phyloP scores from a whole-genome alignment of 2,329 filamentous ascomycete genomes.

The Gaeumannomyces tritici region DNA sequence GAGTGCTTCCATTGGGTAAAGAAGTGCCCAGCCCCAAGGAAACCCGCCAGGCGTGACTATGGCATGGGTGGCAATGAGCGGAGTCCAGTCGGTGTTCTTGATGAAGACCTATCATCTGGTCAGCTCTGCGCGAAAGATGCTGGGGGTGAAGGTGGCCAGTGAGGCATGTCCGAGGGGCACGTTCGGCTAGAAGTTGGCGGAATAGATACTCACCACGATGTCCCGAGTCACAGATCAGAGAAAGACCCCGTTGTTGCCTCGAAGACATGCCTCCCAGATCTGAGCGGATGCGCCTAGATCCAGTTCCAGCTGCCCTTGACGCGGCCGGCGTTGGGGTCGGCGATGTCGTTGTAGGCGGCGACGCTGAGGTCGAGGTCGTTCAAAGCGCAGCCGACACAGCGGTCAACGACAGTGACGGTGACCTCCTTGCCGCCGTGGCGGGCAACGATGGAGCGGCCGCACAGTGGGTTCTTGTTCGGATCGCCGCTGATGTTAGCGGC shows the following conservation, averaged over 20 bases:
- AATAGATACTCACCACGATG: background rate
- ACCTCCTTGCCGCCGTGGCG: slow-evolving; percentile 19
- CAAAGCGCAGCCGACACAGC: slow-evolving; percentile 42
- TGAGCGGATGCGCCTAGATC: slow-evolving; percentile 9
- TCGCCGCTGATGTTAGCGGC: background rate
- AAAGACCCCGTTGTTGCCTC: background rate
- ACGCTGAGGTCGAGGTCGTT: slow-evolving; percentile 40
- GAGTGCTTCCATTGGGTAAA: no score
- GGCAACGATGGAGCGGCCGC: slow-evolving; percentile 52
- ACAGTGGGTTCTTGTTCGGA: slow-evolving; percentile 9
- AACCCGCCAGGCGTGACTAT: background rate
- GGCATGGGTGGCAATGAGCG: background rate
- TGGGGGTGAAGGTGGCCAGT: no score
- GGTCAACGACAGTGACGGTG: slow-evolving; percentile 59
- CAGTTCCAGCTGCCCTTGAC: slow-evolving; percentile 27
- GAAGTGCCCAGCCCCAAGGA: background rate
- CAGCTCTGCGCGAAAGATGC: background rate
- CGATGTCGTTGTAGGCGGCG: slow-evolving; percentile 34
- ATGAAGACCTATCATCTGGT: background rate
- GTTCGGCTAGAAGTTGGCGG: background rate
- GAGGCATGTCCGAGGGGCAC: no score
- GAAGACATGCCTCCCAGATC: background rate
- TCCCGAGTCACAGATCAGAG: background rate
- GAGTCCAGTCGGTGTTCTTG: background rate
- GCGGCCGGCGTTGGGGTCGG: slow-evolving; percentile 28